These are phyloP conservation scores for Salix exigua DNA, from an alignment of 345 rosid species.

Conservation along the genomic window DNA sequence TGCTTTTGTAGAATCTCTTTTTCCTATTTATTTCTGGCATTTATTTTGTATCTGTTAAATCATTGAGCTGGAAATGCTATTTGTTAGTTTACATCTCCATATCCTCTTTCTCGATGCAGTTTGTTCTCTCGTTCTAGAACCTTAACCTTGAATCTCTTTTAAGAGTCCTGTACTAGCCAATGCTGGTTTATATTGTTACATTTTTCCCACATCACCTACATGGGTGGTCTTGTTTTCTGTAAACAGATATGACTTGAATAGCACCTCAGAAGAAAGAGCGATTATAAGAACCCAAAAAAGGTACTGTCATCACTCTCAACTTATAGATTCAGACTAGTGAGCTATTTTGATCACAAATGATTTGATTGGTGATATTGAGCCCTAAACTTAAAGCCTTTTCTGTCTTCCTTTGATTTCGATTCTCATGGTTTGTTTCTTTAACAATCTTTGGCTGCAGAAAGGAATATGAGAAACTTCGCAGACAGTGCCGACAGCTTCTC, in stretches of 20 bases:
- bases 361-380: not conserved
- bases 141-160: not conserved
- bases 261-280: slow-evolving; percentile 75
- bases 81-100: not conserved
- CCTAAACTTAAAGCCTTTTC: not conserved
- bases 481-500: slow-evolving; percentile 53
- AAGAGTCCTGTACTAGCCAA: not conserved
- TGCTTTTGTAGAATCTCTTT: not conserved
- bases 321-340: not conserved
- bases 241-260: slow-evolving; percentile 71
- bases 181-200: not conserved
- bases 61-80: not conserved
- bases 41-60: not conserved
- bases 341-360: not conserved
- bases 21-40: not conserved
- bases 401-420: not conserved
- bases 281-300: slow-evolving; percentile 57
- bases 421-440: slow-evolving; percentile 2
- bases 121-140: not conserved
- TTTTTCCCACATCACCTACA: not conserved
- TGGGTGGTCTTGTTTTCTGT: not conserved
- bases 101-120: not conserved
- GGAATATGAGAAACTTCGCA: slow-evolving; percentile 81
- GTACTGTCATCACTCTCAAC: slow-evolving; percentile 27
- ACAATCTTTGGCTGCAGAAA: slow-evolving; percentile 47